Evolutionary conservation across 305 asterid genomes (phyloP).

Genomic region (Fraxinus paxiana): DNA sequence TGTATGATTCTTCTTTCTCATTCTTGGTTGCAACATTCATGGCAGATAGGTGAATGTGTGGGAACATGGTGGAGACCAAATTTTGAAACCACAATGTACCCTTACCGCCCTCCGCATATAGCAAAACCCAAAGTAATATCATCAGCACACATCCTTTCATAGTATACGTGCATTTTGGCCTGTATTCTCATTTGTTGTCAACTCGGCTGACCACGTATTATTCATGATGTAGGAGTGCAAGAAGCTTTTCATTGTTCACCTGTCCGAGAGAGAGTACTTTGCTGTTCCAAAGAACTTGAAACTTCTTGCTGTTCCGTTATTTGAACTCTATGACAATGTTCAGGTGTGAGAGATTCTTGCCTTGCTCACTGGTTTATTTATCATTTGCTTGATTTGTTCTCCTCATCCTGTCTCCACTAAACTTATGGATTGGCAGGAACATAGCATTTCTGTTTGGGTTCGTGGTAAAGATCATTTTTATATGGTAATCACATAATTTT

Average conservation of each 20-base stretch:
- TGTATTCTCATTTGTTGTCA: no score
- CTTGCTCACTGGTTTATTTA: neutral
- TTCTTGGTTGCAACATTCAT: neutral
- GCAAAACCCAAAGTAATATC: constrained; percentile 65
- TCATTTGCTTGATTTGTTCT: constrained; percentile 35
- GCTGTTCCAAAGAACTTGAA: constrained; percentile 97
- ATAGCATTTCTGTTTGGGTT: no score
- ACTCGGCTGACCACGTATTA: no score
- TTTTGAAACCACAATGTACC: constrained; percentile 88
- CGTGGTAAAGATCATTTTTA: neutral
- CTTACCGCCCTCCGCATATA: constrained; percentile 32
- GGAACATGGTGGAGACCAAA: constrained; percentile 96
- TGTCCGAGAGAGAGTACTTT: constrained; percentile 86
- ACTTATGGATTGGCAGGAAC: neutral
- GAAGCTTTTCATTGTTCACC: constrained; percentile 83
- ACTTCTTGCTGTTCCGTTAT: constrained; percentile 95
- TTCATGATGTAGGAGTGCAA: constrained; percentile 73
- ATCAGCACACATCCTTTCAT: constrained; percentile 8
- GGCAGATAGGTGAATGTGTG: neutral
- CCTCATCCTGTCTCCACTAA: neutral
- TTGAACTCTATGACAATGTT: constrained; percentile 95
- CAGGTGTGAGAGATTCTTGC: constrained; percentile 49
- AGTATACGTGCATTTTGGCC: neutral
- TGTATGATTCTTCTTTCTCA: neutral
- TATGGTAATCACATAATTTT: neutral